phyloP scores from a whole-genome alignment of 139 green algal genomes.

The Chara braunii region DNA sequence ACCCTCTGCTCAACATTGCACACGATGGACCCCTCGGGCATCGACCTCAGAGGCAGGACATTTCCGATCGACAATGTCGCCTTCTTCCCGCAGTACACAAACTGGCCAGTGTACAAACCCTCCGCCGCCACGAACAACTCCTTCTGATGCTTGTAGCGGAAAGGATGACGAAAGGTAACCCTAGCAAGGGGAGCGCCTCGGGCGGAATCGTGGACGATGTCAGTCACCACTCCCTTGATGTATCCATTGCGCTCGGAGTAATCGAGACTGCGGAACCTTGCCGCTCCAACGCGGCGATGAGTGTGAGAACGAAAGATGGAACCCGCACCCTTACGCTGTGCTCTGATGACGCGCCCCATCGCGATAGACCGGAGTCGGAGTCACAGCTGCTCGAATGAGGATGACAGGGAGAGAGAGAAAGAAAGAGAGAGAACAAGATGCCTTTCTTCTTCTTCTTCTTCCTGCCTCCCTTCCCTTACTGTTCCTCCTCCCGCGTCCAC shows the following conservation, averaged over 20 bases:
- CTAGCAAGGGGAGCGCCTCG: slow-evolving; percentile 89
- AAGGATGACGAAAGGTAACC: slow-evolving; percentile 85
- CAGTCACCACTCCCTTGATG: slow-evolving; percentile 76
- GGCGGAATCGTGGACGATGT: slow-evolving; percentile 96
- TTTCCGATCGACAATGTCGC: slow-evolving; percentile 91
- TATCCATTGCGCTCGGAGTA: slow-evolving; percentile 49
- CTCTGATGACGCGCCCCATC: slow-evolving; percentile 96
- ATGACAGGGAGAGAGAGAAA: background rate
- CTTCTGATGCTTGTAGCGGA: slow-evolving; percentile 91
- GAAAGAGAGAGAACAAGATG: background rate
- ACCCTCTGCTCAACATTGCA: slow-evolving; percentile 97
- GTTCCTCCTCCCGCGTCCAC: too few species aligned
- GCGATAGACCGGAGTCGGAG: background rate
- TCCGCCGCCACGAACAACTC: slow-evolving; percentile 91
- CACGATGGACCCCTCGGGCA: slow-evolving; percentile 97
- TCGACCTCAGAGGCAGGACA: slow-evolving; percentile 86
- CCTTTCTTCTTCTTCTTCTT: too few species aligned
- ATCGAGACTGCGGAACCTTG: slow-evolving; percentile 64
- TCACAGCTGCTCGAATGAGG: background rate
- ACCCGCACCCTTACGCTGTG: slow-evolving; percentile 95
- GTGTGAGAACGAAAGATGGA: slow-evolving; percentile 93
- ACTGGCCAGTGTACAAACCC: slow-evolving; percentile 95
- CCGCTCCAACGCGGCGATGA: slow-evolving; percentile 89
- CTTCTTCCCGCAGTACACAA: slow-evolving; percentile 96
- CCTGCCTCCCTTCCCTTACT: too few species aligned